A percentile compares a stretch with the other conserved stretches of the same genome.
Evolutionary conservation across 768 basidiomycete species (phyloP).

Genomic region (Naganishia friedmannii): DNA sequence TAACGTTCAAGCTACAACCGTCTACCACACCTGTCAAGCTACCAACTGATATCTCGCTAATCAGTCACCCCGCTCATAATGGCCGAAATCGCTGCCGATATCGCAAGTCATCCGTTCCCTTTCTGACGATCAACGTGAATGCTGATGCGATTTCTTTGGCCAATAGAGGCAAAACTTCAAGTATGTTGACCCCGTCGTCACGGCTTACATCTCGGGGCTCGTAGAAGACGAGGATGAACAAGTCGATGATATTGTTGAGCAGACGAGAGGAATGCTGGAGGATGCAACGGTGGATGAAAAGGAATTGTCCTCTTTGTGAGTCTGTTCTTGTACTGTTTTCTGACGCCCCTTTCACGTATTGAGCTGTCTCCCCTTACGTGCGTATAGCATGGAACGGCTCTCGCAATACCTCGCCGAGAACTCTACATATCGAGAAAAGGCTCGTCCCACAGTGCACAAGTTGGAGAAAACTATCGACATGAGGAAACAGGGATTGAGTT

Average conservation of each 20-base stretch:
- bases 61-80: conserved; percentile 28
- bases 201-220: conserved; percentile 52
- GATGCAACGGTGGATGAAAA: conserved; percentile 37
- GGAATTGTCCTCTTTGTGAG: conserved; percentile 50
- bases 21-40: background rate
- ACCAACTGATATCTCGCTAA: background rate
- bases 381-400: conserved; percentile 46
- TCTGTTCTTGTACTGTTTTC: background rate
- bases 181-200: conserved; percentile 52
- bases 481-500: conserved; percentile 45
- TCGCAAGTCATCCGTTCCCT: conserved; percentile 35
- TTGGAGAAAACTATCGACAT: conserved; percentile 53
- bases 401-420: conserved; percentile 47
- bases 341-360: conserved; percentile 12
- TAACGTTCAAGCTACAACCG: no score
- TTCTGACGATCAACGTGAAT: background rate
- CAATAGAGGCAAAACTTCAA: conserved; percentile 45
- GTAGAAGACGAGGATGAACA: conserved; percentile 54
- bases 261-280: conserved; percentile 51
- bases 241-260: conserved; percentile 51
- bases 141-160: background rate
- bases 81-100: conserved; percentile 43
- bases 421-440: conserved; percentile 43
- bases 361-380: background rate
- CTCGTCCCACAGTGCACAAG: conserved; percentile 36